Evolutionary conservation across 176 grass and related monocot species (phyloP), one percentile per base, ranked within the genome.

Genomic region (Musa troglodytarum): DNA sequence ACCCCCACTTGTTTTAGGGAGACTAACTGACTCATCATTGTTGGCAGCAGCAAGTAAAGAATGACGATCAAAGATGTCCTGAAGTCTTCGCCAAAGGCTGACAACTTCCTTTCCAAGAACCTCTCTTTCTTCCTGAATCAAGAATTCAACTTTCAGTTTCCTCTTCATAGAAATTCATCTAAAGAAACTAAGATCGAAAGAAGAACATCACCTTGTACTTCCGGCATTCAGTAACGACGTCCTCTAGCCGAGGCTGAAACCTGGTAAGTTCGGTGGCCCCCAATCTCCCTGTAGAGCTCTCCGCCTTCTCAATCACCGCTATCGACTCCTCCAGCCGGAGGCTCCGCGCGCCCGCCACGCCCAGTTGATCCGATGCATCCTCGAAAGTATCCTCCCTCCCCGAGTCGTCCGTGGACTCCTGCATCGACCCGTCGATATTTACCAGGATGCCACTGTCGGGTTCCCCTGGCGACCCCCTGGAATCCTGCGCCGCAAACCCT

Each of bases 121-220:
- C 22, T 91, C 94, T 76, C 82, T 91, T 86, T 98, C 95, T 91
- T 93, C 90, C 95, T 98, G 78, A 83, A 90, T 69, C 56, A 83
- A 81, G n/a, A 26, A 65, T 11, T 9, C 66, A 72, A 8, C 65
- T 81, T 63, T 71, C 19, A 10, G 21, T 56, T 53, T 71, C 69
- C 58, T 65, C 29, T 11, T 55, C 0, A 11, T 34, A 26, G 52
- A 50, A 54, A 84, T 67, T 53, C 54, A 68, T 69, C 23, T 57
- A 73, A 21, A 62, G 15, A 15, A 7, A 54, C 69, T 22, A 9
- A 11, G 50, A 61, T 10, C 11, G 51, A 51, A 1, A 3, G 19
- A 20, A 65, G 6, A 22, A 69, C 23, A 62, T 55, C 68, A 98
- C 95, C 95, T 87, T 83, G 74, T 91, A 87, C 79, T 91, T 98